phyloP scores from a whole-genome alignment of 176 grass and related monocot genomes.

The Alloteropsis semialata region DNA sequence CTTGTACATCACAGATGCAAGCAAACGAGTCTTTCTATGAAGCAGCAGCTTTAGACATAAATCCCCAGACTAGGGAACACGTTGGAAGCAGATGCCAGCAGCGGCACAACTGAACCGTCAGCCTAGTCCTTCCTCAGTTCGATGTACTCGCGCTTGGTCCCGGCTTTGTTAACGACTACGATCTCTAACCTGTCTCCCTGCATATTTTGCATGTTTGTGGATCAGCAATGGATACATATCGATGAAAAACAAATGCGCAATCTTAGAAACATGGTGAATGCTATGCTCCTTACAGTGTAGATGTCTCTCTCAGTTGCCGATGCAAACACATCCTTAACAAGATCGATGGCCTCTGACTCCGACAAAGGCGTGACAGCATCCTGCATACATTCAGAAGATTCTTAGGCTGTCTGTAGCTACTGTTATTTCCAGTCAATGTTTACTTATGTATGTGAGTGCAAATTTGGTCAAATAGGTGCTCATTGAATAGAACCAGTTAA shows the following conservation, averaged over 20 bases:
- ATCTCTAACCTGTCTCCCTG: conserved; percentile 98
- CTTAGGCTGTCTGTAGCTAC: background rate
- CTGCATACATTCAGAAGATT: conserved; percentile 42
- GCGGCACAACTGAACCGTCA: background rate
- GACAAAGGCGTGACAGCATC: conserved; percentile 93
- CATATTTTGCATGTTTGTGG: conserved; percentile 1
- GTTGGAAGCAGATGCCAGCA: conserved; percentile 9
- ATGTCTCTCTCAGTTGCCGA: conserved; percentile 99
- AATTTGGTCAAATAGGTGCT: background rate
- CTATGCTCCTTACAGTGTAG: conserved; percentile 64
- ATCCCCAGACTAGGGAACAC: background rate
- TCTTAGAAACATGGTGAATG: background rate
- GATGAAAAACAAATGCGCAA: background rate
- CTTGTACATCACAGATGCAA: conserved; percentile 37
- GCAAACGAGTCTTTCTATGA: conserved; percentile 25
- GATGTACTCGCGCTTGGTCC: conserved; percentile 72
- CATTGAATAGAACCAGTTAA: background rate
- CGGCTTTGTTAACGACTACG: conserved; percentile 78
- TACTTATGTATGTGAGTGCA: background rate
- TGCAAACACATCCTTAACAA: conserved; percentile 99
- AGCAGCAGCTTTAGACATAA: conserved; percentile 22
- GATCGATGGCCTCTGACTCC: conserved; percentile 76
- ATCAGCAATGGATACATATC: conserved; percentile 15
- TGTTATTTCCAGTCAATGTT: background rate
- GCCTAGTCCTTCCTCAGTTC: conserved; percentile 91